Percentiles rank a stretch among this genome's conserved stretches.
phyloP scores from a whole-genome alignment of 1,284 basidiomycete species.

The Flammula alnicola region DNA sequence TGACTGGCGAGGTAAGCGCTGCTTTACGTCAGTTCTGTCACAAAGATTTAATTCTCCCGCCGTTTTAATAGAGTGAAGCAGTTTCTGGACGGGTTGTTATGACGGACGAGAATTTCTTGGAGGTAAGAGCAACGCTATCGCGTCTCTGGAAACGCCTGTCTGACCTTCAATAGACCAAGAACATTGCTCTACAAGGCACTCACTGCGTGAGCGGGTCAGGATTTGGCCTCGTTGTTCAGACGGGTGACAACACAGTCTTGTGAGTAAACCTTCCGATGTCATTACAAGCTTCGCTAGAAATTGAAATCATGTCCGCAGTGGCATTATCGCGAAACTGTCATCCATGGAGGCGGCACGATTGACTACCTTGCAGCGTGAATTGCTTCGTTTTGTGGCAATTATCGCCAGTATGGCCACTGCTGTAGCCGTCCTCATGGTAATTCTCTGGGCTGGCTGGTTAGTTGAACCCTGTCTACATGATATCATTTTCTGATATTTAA shows the following conservation, averaged over 20 bases:
- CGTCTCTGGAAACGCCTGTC: too few species aligned
- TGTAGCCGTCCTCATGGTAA: slow-evolving; percentile 58
- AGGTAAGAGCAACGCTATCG: slow-evolving; percentile 10
- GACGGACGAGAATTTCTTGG: slow-evolving; percentile 39
- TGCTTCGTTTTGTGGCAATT: slow-evolving; percentile 47
- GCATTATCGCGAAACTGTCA: slow-evolving; percentile 61
- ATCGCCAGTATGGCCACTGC: slow-evolving; percentile 43
- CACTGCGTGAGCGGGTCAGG: slow-evolving; percentile 62
- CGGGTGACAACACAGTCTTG: slow-evolving; percentile 60
- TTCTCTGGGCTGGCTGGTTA: slow-evolving; percentile 31
- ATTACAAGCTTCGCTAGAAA: background rate
- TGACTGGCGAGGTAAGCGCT: slow-evolving; percentile 58
- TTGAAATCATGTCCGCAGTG: slow-evolving; percentile 28
- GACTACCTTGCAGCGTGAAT: slow-evolving; percentile 49
- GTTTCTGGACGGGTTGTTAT: slow-evolving; percentile 32
- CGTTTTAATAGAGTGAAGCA: slow-evolving; percentile 33
- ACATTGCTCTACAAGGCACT: slow-evolving; percentile 67
- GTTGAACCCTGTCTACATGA: background rate
- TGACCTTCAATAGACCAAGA: slow-evolving; percentile 49
- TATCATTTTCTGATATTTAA: background rate
- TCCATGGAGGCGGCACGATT: slow-evolving; percentile 43
- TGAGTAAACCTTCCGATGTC: slow-evolving; percentile 9
- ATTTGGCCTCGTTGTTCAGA: slow-evolving; percentile 56
- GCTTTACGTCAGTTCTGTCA: too few species aligned
- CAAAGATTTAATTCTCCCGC: too few species aligned